Conservation (phyloP, 2,329 filamentous ascomycete genomes). For the Hypoxylon sp. region DNA sequence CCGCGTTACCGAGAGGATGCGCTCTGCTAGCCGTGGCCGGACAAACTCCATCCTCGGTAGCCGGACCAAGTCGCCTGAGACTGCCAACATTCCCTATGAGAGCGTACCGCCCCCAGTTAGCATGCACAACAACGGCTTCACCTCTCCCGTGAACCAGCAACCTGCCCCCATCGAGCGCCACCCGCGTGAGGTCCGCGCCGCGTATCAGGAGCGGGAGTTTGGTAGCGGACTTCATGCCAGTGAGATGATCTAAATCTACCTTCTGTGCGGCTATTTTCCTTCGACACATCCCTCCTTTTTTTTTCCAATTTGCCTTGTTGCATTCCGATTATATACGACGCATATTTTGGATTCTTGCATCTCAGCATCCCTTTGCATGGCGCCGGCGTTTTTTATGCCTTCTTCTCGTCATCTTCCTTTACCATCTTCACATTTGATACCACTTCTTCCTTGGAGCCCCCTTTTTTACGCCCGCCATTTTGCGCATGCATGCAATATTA, state of each 20-base stretch:
- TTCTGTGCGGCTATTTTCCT: background rate
- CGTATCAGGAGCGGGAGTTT: slow-evolving; percentile 58
- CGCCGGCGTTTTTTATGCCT: slow-evolving; percentile 51
- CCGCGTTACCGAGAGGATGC: slow-evolving; percentile 72
- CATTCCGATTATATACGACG: slow-evolving; percentile 46
- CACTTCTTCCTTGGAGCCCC: slow-evolving; percentile 43
- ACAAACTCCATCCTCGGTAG: slow-evolving; percentile 59
- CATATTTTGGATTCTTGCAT: slow-evolving; percentile 40
- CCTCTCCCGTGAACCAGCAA: slow-evolving; percentile 53
- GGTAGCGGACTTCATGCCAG: slow-evolving; percentile 68
- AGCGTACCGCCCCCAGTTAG: slow-evolving; percentile 54
- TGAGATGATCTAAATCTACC: slow-evolving; percentile 67
- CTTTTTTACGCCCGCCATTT: slow-evolving; percentile 33
- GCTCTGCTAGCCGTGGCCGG: slow-evolving; percentile 71
- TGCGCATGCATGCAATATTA: slow-evolving; percentile 18
- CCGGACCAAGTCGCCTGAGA: slow-evolving; percentile 59
- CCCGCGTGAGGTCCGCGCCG: slow-evolving; percentile 57
- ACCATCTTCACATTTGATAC: slow-evolving; percentile 47
- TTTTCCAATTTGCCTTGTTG: slow-evolving; percentile 21
- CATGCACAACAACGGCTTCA: slow-evolving; percentile 52
- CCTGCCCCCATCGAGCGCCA: slow-evolving; percentile 51
- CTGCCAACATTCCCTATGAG: slow-evolving; percentile 58
- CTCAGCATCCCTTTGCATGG: slow-evolving; percentile 58
- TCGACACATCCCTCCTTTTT: slow-evolving; percentile 1
- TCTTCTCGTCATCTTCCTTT: slow-evolving; percentile 20